Base-by-base conservation (phyloP, 352 stramenopile genomes). In the Globisporangium cystogenes region DNA sequence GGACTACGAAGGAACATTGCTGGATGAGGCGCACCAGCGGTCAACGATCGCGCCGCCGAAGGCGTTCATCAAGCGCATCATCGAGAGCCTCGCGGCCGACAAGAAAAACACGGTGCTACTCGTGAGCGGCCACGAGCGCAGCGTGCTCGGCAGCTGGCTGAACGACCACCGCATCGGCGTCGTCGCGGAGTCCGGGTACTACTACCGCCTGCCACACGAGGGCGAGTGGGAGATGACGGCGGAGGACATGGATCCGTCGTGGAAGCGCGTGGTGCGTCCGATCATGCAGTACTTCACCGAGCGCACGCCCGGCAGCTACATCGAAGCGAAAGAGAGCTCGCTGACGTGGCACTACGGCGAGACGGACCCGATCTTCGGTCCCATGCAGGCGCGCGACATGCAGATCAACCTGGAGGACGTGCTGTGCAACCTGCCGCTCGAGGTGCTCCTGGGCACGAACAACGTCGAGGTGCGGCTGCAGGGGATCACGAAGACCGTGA, bases 271-370 rank as follows among this genome's bases (percentile, higher is more conserved):
- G 23, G 80, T 90, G 53, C 55, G 85, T 31, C 80, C 80, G 23
- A 86, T 76, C 7, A 87, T 90, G 77, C 55, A 86, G 27, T 76
- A 70, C 48, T 88, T 90, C 26, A 88, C 77, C 10, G 81, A 89
- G 26, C 64, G 77, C 44, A 91, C 81, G 16, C 81, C 81, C 14
- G 81, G 81, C 41, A 88, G 73, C 31, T 88, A 86, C 58, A 88
- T 91, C 46, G 77, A 91, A 68, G 74, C 83, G 65, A 91, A 91
- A 48, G 78, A 91, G 60, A 86, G 75, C 51, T 91, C 77, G 23
- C 57, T 95, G 43, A 93, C 84, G 49, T 96, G 86, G 86, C 82
- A 96, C 55, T 96, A 94, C 56, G 70, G 67, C n/a, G 83, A 93
- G 46, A 81, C 85, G 2, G 85, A 95, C 43, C 72, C 72, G 12